phyloP scores from a whole-genome alignment of 2,329 filamentous ascomycete genomes.

The Periglandula ipomoeae region DNA sequence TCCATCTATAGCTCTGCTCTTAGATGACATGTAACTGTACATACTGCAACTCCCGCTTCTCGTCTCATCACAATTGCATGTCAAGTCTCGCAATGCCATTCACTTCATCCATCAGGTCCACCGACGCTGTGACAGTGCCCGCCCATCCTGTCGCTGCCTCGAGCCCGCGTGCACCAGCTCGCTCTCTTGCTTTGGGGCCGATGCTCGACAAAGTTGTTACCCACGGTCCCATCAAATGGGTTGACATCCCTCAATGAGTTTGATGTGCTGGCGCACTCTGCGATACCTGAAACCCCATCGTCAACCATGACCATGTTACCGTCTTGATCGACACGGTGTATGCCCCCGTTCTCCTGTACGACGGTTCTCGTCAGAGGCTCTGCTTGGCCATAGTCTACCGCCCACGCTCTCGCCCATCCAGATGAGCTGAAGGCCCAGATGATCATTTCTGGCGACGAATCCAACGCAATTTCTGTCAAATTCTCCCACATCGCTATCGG shows the following conservation, averaged over 20 bases:
- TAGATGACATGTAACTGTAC: background rate
- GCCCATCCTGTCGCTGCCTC: slow-evolving; percentile 11
- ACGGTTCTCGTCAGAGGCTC: slow-evolving; percentile 12
- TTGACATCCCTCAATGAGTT: slow-evolving; percentile 4
- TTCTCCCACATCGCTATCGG: slow-evolving; percentile 21
- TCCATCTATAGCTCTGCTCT: background rate
- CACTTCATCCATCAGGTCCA: slow-evolving; percentile 25
- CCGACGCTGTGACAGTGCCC: slow-evolving; percentile 16
- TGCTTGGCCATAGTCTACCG: slow-evolving; percentile 16
- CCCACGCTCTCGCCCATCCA: slow-evolving; percentile 25
- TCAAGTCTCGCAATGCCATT: slow-evolving; percentile 29
- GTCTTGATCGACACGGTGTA: slow-evolving; percentile 21
- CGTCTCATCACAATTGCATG: slow-evolving; percentile 22
- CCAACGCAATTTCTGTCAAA: slow-evolving; percentile 23
- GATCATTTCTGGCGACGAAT: slow-evolving; percentile 23
- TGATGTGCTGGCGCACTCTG: background rate
- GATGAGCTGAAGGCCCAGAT: slow-evolving; percentile 26
- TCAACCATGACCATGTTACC: slow-evolving; percentile 21
- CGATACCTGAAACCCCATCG: background rate
- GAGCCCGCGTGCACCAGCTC: slow-evolving; percentile 5
- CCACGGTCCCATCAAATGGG: slow-evolving; percentile 9
- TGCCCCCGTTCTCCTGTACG: slow-evolving; percentile 22
- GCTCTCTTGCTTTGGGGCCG: slow-evolving; percentile 6
- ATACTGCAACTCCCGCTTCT: background rate
- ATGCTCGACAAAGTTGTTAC: slow-evolving; percentile 6